Evolutionary conservation across 2,329 filamentous ascomycete genomes (phyloP), one percentile per base, ranked within the genome.

Genomic region (Fusarium nelsonii): DNA sequence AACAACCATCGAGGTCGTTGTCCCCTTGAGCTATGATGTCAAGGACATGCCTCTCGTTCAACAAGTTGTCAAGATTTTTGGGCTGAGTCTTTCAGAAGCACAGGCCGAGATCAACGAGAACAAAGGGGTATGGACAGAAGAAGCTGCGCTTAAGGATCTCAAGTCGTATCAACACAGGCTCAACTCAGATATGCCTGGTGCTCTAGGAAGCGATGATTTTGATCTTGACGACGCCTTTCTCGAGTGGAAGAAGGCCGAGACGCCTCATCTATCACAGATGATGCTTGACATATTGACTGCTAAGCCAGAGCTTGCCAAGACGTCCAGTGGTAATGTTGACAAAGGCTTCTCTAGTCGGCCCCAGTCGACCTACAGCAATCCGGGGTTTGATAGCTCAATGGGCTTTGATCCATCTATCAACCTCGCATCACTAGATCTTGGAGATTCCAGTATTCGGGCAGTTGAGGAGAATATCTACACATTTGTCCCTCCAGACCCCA

Each of bases 41-140:
- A 97, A 96, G 80, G 96, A 99, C 77, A 99, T 99, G 96, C 91
- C 91, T 37, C 87, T 97, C 81, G 96, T 97, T 30, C 91, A 96
- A 77, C 88, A 91, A 36, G 94, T 99, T 28, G 92, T 91, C 51
- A 90, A 87, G 73, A 92, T 97, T 68, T 99, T 98, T 80, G 92
- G 91, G 44, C 85, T 95, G 62, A 89, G 90, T 43, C 89, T 91
- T 70, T 89, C 90, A 2, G 90, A 96, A 71, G 91, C 94, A 8
- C 96, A 99, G 81, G 87, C 88, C 43, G 94, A 97, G 74, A 92
- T 99, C 76, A 92, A 97, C 78, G 87, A 89, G 49, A 88, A 97
- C 79, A 92, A 91, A 71, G 85, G 88, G 7, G 80, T 88, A 3
- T 99, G 96, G 96, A 97, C 93, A 1, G 94, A 97, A 76, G 93